These are phyloP conservation scores for Rhodotorula sphaerocarpa DNA, from an alignment of 768 basidiomycete genomes.

Conservation along the genomic window DNA sequence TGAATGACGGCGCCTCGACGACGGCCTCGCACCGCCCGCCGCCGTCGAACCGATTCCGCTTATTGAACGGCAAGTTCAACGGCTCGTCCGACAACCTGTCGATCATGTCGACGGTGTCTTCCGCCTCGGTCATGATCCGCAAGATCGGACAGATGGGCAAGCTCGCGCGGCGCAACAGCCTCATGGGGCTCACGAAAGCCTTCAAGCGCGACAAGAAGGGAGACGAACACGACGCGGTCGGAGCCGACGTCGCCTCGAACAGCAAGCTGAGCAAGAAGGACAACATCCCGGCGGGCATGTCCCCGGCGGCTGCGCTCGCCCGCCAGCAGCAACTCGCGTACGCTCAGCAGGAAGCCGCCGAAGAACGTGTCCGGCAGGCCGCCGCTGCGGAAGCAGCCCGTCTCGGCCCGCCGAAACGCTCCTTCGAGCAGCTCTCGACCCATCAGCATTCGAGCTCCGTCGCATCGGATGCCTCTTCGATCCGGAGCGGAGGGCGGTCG, in stretches of 20 bases:
- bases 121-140: constrained; percentile 90
- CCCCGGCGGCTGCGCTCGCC: constrained; percentile 49
- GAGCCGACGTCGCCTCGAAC: not conserved
- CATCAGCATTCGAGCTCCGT: constrained; percentile 8
- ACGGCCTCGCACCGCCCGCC: not conserved
- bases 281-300: constrained; percentile 54
- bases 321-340: constrained; percentile 43
- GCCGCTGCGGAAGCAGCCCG: constrained; percentile 36
- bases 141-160: constrained; percentile 81
- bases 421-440: constrained; percentile 12
- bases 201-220: constrained; percentile 71
- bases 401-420: constrained; percentile 16
- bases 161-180: constrained; percentile 66
- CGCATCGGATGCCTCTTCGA: constrained; percentile 38
- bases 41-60: constrained; percentile 44
- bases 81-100: constrained; percentile 91
- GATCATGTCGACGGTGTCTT: constrained; percentile 83
- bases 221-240: constrained; percentile 43
- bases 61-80: constrained; percentile 84
- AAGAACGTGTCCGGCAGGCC: constrained; percentile 20
- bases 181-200: constrained; percentile 81
- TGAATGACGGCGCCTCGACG: constrained; percentile 14
- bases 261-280: constrained; percentile 42
- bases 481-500: constrained; percentile 65
- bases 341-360: constrained; percentile 39